phyloP scores from a whole-genome alignment of 768 basidiomycete genomes.

The Kwoniella shandongensis region DNA sequence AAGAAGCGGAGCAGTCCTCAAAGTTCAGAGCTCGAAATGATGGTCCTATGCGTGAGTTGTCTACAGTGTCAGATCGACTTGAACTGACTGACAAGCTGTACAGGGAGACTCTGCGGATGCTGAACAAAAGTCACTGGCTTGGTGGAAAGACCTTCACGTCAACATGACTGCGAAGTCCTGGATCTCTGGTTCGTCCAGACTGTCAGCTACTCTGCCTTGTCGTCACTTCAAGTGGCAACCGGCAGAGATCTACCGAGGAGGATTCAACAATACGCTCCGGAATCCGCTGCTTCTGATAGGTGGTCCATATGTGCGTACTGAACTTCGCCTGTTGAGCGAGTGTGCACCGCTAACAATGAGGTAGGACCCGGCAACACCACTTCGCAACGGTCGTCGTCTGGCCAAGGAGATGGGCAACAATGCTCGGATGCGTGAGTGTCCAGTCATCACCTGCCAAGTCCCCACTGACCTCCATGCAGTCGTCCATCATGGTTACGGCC shows the following conservation, averaged over 20 bases:
- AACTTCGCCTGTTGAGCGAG: not conserved
- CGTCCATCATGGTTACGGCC: too few relatives aligned
- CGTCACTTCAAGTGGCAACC: conserved; percentile 5
- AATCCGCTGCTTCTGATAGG: conserved; percentile 5
- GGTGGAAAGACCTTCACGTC: conserved; percentile 7
- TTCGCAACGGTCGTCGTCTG: conserved; percentile 4
- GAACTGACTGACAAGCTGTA: not conserved
- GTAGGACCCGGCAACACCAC: conserved; percentile 12
- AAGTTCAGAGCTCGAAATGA: conserved; percentile 1
- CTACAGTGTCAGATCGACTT: too few relatives aligned
- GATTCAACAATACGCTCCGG: conserved; percentile 3
- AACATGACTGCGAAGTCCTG: conserved; percentile 5
- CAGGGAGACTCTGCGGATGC: conserved; percentile 6
- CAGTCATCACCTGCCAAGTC: not conserved
- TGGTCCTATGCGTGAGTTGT: conserved; percentile 10
- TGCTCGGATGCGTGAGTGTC: conserved; percentile 7
- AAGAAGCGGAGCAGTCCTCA: not conserved
- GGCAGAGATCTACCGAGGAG: conserved; percentile 10
- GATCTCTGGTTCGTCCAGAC: conserved; percentile 4
- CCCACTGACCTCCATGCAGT: too few relatives aligned
- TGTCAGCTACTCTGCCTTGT: conserved; percentile 1
- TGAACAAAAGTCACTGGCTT: not conserved
- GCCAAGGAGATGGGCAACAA: conserved; percentile 15
- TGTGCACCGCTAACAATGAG: too few relatives aligned
- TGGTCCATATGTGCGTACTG: not conserved